phyloP scores from a whole-genome alignment of 352 stramenopile genomes.

The Globisporangium canariense region DNA sequence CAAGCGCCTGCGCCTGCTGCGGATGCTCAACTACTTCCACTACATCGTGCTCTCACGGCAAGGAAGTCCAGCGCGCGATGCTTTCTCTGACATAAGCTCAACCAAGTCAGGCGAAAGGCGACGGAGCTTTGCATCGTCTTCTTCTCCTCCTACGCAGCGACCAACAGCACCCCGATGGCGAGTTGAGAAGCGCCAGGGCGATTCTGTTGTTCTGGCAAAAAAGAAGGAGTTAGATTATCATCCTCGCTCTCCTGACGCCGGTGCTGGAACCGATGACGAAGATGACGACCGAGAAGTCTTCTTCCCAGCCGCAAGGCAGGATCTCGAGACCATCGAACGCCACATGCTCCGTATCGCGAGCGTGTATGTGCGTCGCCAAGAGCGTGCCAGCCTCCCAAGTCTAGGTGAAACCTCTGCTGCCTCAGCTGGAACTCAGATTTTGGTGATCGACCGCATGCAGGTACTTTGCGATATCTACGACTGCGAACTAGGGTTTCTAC shows the following conservation, averaged over 20 bases:
- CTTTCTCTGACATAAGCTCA: not conserved
- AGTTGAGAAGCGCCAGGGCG: slow-evolving; percentile 18
- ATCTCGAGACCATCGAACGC: slow-evolving; percentile 39
- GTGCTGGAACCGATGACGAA: not conserved
- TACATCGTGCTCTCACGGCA: slow-evolving; percentile 23
- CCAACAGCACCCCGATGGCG: not conserved
- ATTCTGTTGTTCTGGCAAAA: slow-evolving; percentile 22
- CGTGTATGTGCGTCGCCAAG: slow-evolving; percentile 48
- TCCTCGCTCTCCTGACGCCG: not conserved
- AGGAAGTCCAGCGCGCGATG: no score
- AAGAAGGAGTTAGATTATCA: no score
- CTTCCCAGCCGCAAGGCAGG: slow-evolving; percentile 32
- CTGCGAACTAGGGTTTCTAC: slow-evolving; percentile 38
- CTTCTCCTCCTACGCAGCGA: not conserved
- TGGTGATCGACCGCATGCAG: slow-evolving; percentile 47
- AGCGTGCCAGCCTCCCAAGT: slow-evolving; percentile 28
- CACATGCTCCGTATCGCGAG: slow-evolving; percentile 44
- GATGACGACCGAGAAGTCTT: slow-evolving; percentile 27
- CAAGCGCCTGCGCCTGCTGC: slow-evolving; percentile 35
- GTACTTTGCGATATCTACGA: slow-evolving; percentile 59
- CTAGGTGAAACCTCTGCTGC: not conserved
- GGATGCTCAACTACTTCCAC: slow-evolving; percentile 49
- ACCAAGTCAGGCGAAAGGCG: not conserved
- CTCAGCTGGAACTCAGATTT: slow-evolving; percentile 1
- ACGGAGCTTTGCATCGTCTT: not conserved